Conservation (phyloP, 371 early-diverging fungal genomes). For the Zychaea mexicana region DNA sequence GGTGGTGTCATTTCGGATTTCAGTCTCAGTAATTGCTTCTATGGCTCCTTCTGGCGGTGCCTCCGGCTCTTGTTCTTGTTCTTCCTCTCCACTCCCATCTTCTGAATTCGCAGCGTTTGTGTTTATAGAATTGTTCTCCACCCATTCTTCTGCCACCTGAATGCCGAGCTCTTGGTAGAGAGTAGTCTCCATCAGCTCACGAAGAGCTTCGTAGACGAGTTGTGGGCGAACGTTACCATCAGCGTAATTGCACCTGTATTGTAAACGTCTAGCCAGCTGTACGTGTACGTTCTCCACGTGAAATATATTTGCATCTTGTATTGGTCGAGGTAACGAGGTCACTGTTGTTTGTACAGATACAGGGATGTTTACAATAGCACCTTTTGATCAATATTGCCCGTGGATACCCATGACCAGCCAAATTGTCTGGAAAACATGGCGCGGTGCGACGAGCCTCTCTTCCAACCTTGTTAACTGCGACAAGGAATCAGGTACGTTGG, state of each 20-base stretch:
- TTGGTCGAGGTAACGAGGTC: background rate
- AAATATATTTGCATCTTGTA: background rate
- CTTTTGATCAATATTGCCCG: conserved; percentile 1
- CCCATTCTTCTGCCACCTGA: conserved; percentile 4
- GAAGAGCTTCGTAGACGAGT: background rate
- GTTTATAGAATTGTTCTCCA: background rate
- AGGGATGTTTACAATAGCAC: conserved; percentile 5
- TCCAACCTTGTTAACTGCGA: background rate
- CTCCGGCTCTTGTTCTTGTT: conserved; percentile 1
- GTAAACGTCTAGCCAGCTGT: conserved; percentile 3
- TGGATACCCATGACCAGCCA: background rate
- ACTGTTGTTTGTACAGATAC: conserved; percentile 8
- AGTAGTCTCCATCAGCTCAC: background rate
- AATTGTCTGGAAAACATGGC: conserved; percentile 9
- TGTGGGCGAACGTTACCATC: conserved; percentile 1
- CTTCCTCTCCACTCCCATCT: too few species aligned
- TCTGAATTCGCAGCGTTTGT: too few species aligned
- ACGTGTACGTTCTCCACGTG: background rate
- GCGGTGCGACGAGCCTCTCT: conserved; percentile 6
- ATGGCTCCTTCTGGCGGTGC: too few species aligned
- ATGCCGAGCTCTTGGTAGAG: conserved; percentile 7
- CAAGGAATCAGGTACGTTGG: background rate
- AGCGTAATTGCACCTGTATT: background rate
- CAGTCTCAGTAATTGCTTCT: too few species aligned
- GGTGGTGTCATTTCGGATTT: too few species aligned